Conservation (phyloP, 768 basidiomycete species). For the Megacollybia marginata region DNA sequence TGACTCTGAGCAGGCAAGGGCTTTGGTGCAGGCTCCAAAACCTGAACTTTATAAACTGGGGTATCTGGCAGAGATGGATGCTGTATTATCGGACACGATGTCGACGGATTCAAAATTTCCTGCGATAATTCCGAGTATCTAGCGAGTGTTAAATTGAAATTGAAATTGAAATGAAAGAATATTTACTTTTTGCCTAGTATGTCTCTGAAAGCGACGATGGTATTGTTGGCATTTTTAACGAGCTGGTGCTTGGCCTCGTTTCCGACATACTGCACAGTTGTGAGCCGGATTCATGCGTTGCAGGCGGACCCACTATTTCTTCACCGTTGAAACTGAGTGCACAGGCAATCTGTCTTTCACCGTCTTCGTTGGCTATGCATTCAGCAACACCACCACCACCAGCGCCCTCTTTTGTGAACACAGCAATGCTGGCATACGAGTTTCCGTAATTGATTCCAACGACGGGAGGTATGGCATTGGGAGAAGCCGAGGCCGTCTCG, state of each 20-base stretch:
- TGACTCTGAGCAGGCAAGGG: conserved; percentile 47
- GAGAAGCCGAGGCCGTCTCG: not conserved
- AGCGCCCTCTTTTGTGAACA: conserved; percentile 75
- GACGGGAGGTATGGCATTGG: conserved; percentile 40
- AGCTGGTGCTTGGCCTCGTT: conserved; percentile 92
- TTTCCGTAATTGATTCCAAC: conserved; percentile 97
- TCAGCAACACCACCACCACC: conserved; percentile 81
- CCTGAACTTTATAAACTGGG: conserved; percentile 78
- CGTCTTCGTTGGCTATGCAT: conserved; percentile 97
- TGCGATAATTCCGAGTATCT: conserved; percentile 73
- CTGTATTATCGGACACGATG: conserved; percentile 70
- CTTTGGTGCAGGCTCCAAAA: conserved; percentile 71
- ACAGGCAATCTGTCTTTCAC: conserved; percentile 95
- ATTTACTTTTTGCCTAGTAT: conserved; percentile 85
- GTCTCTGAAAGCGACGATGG: conserved; percentile 92
- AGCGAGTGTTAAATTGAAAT: not conserved
- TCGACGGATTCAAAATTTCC: conserved; percentile 15
- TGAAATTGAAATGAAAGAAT: not conserved
- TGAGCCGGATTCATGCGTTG: conserved; percentile 1
- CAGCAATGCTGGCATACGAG: conserved; percentile 90
- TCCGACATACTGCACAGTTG: conserved; percentile 73
- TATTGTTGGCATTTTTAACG: conserved; percentile 91
- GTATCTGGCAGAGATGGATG: conserved; percentile 64
- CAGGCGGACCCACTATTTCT: conserved; percentile 62
- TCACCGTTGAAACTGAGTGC: conserved; percentile 88